Percentiles rank a stretch among this genome's conserved stretches.
phyloP scores from a whole-genome alignment of 345 rosid genomes.

The Sisymbrium altissimum region DNA sequence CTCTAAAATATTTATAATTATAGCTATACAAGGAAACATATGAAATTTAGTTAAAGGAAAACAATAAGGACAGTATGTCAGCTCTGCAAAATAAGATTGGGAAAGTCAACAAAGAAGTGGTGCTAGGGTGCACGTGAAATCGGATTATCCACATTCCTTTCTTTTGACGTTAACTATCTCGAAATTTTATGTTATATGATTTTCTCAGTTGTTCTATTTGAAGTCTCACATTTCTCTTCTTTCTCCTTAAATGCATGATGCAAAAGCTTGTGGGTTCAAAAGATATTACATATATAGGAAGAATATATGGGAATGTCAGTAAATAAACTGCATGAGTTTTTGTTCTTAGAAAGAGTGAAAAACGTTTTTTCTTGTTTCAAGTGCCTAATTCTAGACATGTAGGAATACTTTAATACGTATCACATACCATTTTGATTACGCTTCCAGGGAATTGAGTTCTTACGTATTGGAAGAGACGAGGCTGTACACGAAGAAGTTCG shows the following conservation, averaged over 20 bases:
- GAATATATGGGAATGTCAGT: not conserved
- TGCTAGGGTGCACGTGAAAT: constrained; percentile 1
- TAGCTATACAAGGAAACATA: not conserved
- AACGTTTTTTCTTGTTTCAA: not conserved
- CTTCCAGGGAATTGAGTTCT: constrained; percentile 71
- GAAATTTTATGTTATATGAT: not conserved
- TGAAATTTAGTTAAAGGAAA: not conserved
- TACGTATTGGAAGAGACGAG: constrained; percentile 89
- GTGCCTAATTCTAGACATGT: not conserved
- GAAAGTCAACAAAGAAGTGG: constrained; percentile 1
- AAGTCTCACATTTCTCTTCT: not conserved
- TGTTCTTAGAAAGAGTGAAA: not conserved
- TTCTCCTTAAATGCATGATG: not conserved
- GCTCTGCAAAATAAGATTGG: not conserved
- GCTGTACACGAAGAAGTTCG: constrained; percentile 79
- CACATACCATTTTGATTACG: not conserved
- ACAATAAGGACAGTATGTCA: not conserved
- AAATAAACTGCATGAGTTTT: not conserved
- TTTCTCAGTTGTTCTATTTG: not conserved
- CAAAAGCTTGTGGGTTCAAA: not conserved
- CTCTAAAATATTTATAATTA: not conserved
- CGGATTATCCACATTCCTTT: not conserved
- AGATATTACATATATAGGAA: not conserved
- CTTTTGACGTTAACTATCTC: not conserved
- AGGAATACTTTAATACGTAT: not conserved